Conservation (phyloP, 2,329 filamentous ascomycete genomes). For the Sporothrix variecibatus region DNA sequence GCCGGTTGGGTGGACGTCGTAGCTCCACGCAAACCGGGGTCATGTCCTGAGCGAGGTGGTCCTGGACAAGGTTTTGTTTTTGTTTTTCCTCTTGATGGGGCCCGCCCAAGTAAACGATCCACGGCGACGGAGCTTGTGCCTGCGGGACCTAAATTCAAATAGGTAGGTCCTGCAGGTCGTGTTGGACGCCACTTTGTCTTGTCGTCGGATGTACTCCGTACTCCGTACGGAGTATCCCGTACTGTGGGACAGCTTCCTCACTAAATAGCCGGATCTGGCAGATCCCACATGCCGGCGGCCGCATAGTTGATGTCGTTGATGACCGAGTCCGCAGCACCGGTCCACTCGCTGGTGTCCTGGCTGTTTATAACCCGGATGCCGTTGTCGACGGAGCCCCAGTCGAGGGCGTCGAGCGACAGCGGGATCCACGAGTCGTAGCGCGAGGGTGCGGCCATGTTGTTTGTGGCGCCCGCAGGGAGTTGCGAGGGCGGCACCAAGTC, state of each 20-base stretch:
- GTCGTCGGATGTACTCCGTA: too few relatives aligned
- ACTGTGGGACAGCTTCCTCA: not conserved
- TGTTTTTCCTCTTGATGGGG: not conserved
- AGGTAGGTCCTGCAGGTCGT: not conserved
- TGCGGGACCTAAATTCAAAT: not conserved
- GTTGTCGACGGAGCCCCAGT: constrained; percentile 32
- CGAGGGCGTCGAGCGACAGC: constrained; percentile 27
- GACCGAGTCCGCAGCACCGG: constrained; percentile 27
- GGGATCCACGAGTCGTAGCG: constrained; percentile 31
- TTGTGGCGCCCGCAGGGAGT: not conserved
- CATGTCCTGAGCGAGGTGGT: too few relatives aligned
- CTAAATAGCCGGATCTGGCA: constrained; percentile 11
- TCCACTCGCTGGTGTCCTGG: constrained; percentile 30
- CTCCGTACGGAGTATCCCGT: too few relatives aligned
- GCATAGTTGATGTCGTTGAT: constrained; percentile 30
- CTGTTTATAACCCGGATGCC: constrained; percentile 27
- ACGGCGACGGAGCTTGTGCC: not conserved
- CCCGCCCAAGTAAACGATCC: not conserved
- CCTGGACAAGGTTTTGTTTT: too few relatives aligned
- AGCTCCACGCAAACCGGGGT: not conserved
- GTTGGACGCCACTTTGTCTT: not conserved
- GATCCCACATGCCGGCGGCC: constrained; percentile 29
- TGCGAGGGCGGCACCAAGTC: constrained; percentile 27
- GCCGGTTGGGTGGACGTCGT: not conserved
- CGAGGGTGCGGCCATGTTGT: constrained; percentile 2